These are phyloP conservation scores for Craspedostauros australis DNA, from an alignment of 108 stramenopile genomes.

Conservation along the genomic window DNA sequence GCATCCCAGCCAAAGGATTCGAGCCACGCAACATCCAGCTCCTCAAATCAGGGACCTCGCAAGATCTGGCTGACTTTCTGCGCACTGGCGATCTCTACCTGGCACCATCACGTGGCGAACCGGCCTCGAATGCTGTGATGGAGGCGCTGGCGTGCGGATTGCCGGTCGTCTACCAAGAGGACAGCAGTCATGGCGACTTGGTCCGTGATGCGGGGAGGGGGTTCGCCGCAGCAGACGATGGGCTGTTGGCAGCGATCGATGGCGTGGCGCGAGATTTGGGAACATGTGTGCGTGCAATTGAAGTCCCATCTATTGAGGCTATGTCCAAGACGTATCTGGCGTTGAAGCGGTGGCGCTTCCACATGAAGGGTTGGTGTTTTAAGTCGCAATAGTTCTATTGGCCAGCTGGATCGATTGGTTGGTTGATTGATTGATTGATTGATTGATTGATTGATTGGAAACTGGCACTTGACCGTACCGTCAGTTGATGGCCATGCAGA, in stretches of 20 bases:
- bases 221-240: background rate
- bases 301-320: conserved; percentile 3
- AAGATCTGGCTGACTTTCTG: conserved; percentile 8
- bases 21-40: background rate
- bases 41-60: background rate
- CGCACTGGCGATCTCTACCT: conserved; percentile 12
- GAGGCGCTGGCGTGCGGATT: conserved; percentile 18
- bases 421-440: too few relatives aligned
- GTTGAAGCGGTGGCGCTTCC: conserved; percentile 16
- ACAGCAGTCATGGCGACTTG: conserved; percentile 16
- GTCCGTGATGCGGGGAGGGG: conserved; percentile 7
- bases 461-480: too few relatives aligned
- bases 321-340: conserved; percentile 3
- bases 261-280: conserved; percentile 1
- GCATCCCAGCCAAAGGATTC: background rate
- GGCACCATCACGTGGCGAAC: conserved; percentile 12
- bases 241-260: background rate
- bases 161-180: conserved; percentile 11
- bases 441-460: too few relatives aligned
- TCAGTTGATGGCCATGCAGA: too few relatives aligned
- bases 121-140: conserved; percentile 18
- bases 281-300: background rate
- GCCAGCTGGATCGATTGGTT: too few relatives aligned
- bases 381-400: too few relatives aligned
- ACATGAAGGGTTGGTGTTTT: conserved; percentile 17